Percentiles rank a stretch among this genome's conserved stretches.
Evolutionary conservation across 805 yeast genomes (phyloP).

Genomic region (Saccharomycopsis fermentans): DNA sequence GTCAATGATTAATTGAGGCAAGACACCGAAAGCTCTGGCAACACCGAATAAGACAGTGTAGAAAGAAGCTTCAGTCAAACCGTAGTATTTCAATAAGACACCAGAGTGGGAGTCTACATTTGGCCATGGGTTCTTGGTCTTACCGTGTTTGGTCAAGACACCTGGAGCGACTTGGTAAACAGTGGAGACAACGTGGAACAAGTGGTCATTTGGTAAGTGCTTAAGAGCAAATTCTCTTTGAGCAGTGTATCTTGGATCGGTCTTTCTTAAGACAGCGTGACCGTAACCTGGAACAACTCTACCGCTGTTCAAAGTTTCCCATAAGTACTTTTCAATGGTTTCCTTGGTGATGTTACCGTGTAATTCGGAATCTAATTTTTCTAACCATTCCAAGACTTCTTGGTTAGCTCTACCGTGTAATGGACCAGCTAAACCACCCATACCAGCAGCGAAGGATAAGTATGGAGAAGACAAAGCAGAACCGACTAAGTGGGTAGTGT

Average conservation of each 20-base stretch:
- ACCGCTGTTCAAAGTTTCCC: conserved; percentile 72
- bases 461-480: conserved; percentile 73
- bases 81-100: conserved; percentile 76
- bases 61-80: conserved; percentile 71
- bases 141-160: conserved; percentile 74
- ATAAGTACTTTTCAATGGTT: conserved; percentile 63
- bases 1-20: conserved; percentile 78
- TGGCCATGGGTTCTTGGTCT: conserved; percentile 92
- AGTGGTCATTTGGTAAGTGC: conserved; percentile 69
- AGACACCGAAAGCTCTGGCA: conserved; percentile 76
- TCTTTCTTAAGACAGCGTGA: conserved; percentile 79
- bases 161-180: conserved; percentile 77
- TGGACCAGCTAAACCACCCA: conserved; percentile 82
- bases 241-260: conserved; percentile 82
- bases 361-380: conserved; percentile 48
- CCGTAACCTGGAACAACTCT: conserved; percentile 87
- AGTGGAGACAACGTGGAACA: conserved; percentile 68
- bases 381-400: conserved; percentile 76
- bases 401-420: conserved; percentile 83
- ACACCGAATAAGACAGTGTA: conserved; percentile 84
- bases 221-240: conserved; percentile 72
- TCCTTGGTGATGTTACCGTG: conserved; percentile 59
- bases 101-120: conserved; percentile 86
- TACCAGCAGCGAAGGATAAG: conserved; percentile 71
- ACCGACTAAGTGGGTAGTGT: conserved; percentile 78